A percentile compares a stretch with the other conserved stretches of the same genome.
phyloP scores from a whole-genome alignment of 139 green algal species.

The Micromonas pusilla region DNA sequence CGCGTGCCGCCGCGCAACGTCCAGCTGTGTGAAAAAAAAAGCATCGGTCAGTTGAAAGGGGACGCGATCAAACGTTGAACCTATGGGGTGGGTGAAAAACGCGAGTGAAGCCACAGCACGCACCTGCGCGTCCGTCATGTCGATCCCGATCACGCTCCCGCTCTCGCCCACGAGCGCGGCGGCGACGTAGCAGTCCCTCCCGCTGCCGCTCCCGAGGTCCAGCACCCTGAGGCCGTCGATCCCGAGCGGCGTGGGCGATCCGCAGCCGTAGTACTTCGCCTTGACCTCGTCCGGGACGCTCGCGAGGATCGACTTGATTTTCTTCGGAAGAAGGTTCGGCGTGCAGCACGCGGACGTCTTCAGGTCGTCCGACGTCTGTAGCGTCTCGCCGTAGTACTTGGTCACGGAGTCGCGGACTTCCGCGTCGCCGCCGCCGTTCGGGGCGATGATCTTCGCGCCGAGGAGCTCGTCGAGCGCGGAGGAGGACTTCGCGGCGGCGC shows the following conservation, averaged over 20 bases:
- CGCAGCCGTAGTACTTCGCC: conserved; percentile 87
- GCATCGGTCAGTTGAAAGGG: too few species aligned
- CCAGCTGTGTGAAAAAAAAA: too few species aligned
- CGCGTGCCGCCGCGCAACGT: conserved; percentile 62
- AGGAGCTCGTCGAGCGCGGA: conserved; percentile 7
- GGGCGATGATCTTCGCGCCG: conserved; percentile 18
- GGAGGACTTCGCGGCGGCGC: background rate
- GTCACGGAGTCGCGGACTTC: conserved; percentile 49
- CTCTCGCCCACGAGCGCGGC: conserved; percentile 71
- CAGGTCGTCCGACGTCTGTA: conserved; percentile 63
- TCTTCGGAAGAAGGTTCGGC: conserved; percentile 35
- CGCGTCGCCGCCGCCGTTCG: background rate
- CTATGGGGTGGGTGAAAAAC: too few species aligned
- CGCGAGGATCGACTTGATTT: conserved; percentile 31
- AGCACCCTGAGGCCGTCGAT: conserved; percentile 57
- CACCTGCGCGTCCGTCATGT: conserved; percentile 94
- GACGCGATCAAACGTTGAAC: too few species aligned
- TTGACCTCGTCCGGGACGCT: conserved; percentile 52
- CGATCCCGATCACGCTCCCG: conserved; percentile 59
- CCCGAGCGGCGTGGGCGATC: conserved; percentile 77
- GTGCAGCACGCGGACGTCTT: conserved; percentile 79
- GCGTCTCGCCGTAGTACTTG: conserved; percentile 76
- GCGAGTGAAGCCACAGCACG: too few species aligned
- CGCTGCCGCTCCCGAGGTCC: conserved; percentile 64
- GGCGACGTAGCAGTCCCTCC: conserved; percentile 88